Evolutionary conservation across 192 early-diverging fungal species (phyloP).

Genomic region (Coemansia sp.): DNA sequence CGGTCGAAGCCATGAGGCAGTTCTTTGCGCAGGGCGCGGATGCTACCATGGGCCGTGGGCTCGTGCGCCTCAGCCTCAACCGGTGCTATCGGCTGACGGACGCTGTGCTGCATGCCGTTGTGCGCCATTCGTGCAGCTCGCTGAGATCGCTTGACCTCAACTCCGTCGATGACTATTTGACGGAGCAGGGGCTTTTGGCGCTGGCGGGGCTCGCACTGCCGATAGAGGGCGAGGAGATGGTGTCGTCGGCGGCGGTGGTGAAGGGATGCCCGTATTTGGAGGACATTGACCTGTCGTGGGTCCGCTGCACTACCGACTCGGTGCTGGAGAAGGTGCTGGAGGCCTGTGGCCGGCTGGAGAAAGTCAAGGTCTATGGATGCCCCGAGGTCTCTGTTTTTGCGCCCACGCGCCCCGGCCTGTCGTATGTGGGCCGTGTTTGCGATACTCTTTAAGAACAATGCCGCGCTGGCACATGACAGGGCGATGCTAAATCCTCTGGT

Average conservation of each 20-base stretch:
- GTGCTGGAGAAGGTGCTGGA: constrained; percentile 61
- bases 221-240: background rate
- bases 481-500: background rate
- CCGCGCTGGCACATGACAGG: background rate
- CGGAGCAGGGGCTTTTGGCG: constrained; percentile 53
- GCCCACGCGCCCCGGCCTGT: constrained; percentile 53
- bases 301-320: constrained; percentile 70
- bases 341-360: constrained; percentile 49
- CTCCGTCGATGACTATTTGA: constrained; percentile 67
- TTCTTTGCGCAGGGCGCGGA: constrained; percentile 19
- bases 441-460: constrained; percentile 47
- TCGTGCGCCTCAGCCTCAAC: constrained; percentile 58
- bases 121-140: constrained; percentile 59
- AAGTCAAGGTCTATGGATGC: constrained; percentile 74
- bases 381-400: constrained; percentile 59
- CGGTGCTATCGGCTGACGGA: constrained; percentile 70
- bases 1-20: constrained; percentile 22
- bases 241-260: background rate
- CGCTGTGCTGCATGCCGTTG: constrained; percentile 55
- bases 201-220: constrained; percentile 43
- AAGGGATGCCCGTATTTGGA: constrained; percentile 51
- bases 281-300: constrained; percentile 72
- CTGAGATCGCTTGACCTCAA: constrained; percentile 64
- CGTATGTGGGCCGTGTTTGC: constrained; percentile 58
- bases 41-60: constrained; percentile 2